Percentiles rank a stretch among this genome's conserved stretches.
Conservation (phyloP, 106 monocot species). For the Agapanthus africanus region DNA sequence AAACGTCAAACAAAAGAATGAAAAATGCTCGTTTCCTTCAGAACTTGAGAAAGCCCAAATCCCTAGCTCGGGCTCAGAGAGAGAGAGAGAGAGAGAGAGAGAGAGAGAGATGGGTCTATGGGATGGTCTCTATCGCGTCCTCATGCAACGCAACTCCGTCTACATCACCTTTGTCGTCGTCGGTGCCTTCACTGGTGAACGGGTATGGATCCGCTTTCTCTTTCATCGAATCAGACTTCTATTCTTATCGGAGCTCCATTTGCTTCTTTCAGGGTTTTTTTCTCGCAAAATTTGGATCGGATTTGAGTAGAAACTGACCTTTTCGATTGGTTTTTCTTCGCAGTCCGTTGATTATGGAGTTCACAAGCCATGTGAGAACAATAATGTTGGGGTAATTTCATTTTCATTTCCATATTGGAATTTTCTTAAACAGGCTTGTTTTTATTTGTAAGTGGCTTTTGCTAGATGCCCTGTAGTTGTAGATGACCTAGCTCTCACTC, state of each 20-base stretch:
- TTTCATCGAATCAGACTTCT: background rate
- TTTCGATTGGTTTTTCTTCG: background rate
- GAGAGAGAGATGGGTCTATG: constrained; percentile 18
- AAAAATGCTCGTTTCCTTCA: no score
- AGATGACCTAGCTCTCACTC: no score
- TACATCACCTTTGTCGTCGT: no score
- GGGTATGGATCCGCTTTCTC: constrained; percentile 25
- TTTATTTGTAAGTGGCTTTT: no score
- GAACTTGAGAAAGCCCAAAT: no score
- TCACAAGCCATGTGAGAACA: no score
- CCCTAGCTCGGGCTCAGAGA: background rate
- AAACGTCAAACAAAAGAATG: no score
- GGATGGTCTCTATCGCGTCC: constrained; percentile 59
- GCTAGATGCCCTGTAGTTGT: no score
- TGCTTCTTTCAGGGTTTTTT: background rate
- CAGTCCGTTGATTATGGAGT: constrained; percentile 74
- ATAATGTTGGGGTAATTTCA: no score
- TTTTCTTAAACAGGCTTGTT: no score
- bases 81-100: background rate
- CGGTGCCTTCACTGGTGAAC: constrained; percentile 70
- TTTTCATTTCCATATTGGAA: no score
- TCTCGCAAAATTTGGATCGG: background rate
- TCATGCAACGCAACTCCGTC: constrained; percentile 86
- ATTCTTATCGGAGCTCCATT: background rate
- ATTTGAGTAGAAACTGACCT: background rate